A percentile compares a stretch with the other conserved stretches of the same genome.
Conservation (phyloP, 345 rosid genomes). For the Citrus hindsii region DNA sequence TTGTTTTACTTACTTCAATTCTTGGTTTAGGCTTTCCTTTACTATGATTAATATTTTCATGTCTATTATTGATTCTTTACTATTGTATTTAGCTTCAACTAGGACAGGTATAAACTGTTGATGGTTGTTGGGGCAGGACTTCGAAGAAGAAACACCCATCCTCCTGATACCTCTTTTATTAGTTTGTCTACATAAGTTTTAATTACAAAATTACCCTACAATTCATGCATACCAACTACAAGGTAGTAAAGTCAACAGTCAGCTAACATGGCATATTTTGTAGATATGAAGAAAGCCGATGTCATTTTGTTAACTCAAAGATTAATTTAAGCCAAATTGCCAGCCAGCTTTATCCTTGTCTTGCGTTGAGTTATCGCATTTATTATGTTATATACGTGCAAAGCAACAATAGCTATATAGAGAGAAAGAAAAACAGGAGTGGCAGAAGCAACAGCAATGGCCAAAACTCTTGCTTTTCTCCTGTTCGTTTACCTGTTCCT, state of each 20-base stretch:
- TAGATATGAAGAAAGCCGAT: constrained; percentile 9
- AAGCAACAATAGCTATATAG: not conserved
- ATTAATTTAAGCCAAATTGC: constrained; percentile 12
- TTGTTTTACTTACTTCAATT: not conserved
- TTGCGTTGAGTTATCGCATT: not conserved
- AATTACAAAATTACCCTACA: constrained; percentile 15
- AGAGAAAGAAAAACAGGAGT: not conserved
- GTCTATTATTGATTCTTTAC: not conserved
- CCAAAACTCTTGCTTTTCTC: constrained; percentile 26
- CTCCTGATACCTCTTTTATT: not conserved
- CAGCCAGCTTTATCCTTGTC: constrained; percentile 7
- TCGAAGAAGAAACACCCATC: not conserved
- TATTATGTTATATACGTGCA: not conserved
- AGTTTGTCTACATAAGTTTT: not conserved
- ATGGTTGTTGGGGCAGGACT: constrained; percentile 41
- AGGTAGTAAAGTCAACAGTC: not conserved
- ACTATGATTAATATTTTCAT: not conserved
- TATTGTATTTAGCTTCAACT: constrained; percentile 7
- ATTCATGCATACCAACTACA: not conserved
- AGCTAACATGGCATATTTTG: constrained; percentile 10
- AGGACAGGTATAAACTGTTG: constrained; percentile 27
- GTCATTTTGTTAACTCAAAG: constrained; percentile 10
- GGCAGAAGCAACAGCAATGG: constrained; percentile 29
- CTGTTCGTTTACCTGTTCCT: constrained; percentile 16
- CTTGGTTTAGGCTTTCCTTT: constrained; percentile 22